Evolutionary conservation across 169 alveolate genomes (phyloP).

Genomic region (Amoebophrya sp.): DNA sequence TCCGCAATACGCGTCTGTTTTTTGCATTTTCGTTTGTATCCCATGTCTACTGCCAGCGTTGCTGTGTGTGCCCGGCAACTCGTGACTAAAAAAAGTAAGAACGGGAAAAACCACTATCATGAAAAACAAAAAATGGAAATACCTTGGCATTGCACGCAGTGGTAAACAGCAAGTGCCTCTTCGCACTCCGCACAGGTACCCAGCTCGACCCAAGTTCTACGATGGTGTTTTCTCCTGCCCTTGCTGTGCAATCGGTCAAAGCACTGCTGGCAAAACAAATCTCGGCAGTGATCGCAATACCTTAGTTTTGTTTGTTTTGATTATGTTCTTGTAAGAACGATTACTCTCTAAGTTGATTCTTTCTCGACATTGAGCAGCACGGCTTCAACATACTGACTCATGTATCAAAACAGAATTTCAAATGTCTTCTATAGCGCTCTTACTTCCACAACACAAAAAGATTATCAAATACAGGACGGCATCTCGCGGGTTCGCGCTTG

Average conservation of each 20-base stretch:
- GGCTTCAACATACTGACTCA: too few relatives aligned
- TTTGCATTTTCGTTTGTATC: too few relatives aligned
- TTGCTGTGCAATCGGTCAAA: conserved; percentile 45
- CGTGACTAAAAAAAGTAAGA: not conserved
- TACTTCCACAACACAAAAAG: not conserved
- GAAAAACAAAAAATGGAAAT: not conserved
- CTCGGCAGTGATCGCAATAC: conserved; percentile 47
- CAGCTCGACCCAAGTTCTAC: conserved; percentile 50
- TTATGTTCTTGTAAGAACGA: too few relatives aligned
- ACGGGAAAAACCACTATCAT: not conserved
- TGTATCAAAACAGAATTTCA: too few relatives aligned
- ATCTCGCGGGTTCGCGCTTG: not conserved
- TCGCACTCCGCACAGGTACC: conserved; percentile 49
- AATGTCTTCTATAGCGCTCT: not conserved
- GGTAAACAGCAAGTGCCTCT: conserved; percentile 41
- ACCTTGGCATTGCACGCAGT: conserved; percentile 47
- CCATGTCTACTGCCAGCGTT: too few relatives aligned
- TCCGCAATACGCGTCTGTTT: conserved; percentile 36
- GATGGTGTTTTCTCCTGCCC: conserved; percentile 44
- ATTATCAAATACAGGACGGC: not conserved
- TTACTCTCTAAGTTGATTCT: too few relatives aligned
- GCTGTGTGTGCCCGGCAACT: not conserved
- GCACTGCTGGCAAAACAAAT: conserved; percentile 49
- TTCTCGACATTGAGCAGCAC: too few relatives aligned
- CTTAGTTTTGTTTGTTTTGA: not conserved